phyloP scores from a whole-genome alignment of 2,329 filamentous ascomycete species.

The Sclerotinia nivalis region DNA sequence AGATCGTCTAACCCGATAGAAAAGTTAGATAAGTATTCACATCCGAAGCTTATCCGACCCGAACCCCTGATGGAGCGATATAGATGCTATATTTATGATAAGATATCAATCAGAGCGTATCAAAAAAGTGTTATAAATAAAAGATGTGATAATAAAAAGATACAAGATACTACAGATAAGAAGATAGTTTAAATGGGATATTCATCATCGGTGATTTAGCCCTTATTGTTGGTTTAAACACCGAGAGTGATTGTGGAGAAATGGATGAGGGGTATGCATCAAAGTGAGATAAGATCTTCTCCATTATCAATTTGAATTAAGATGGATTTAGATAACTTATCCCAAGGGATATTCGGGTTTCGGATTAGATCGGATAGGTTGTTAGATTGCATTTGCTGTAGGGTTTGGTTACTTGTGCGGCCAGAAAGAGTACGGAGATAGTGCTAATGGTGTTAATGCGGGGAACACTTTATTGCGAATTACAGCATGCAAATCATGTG shows the following conservation, averaged over 20 bases:
- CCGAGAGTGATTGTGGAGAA: neutral
- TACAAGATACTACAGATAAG: neutral
- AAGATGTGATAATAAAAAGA: neutral
- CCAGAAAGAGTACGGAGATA: neutral
- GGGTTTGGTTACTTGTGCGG: neutral
- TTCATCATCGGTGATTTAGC: neutral
- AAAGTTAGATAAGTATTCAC: neutral
- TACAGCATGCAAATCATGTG: neutral
- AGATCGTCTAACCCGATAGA: neutral
- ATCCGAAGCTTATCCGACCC: neutral
- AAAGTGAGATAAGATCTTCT: slow-evolving; percentile 1
- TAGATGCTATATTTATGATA: neutral
- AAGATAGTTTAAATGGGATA: neutral
- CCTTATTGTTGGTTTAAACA: neutral
- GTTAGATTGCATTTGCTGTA: neutral
- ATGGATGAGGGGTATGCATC: neutral
- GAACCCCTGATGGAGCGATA: neutral
- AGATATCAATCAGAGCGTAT: too few species aligned
- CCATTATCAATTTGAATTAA: neutral
- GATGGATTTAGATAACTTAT: neutral
- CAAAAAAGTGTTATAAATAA: neutral
- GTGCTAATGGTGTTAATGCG: neutral
- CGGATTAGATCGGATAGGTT: neutral
- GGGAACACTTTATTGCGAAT: slow-evolving; percentile 1
- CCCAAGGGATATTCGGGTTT: neutral